phyloP scores from a whole-genome alignment of 2,329 filamentous ascomycete species.

The Colletotrichum nymphaeae region DNA sequence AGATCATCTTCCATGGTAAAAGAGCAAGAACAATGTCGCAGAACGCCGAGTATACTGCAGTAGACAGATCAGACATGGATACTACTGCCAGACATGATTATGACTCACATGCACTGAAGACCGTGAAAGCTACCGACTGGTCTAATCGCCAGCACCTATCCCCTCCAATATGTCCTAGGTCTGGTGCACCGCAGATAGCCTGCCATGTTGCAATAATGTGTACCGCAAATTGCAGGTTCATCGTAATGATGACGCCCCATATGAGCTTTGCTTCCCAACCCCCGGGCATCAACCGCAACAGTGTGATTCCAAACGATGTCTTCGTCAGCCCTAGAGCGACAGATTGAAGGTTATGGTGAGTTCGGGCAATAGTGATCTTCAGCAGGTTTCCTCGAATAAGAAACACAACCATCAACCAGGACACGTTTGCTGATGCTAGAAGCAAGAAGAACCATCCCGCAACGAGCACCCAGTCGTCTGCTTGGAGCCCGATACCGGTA shows the following conservation, averaged over 20 bases:
- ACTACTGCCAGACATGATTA: too few relatives aligned
- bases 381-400: conserved; percentile 33
- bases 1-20: conserved; percentile 34
- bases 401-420: conserved; percentile 24
- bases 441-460: conserved; percentile 42
- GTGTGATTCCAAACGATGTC: conserved; percentile 50
- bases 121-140: background rate
- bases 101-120: conserved; percentile 8
- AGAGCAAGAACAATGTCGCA: conserved; percentile 23
- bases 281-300: conserved; percentile 44
- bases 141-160: background rate
- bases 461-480: conserved; percentile 46
- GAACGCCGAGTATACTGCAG: conserved; percentile 12
- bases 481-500: conserved; percentile 41
- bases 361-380: conserved; percentile 36
- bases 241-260: conserved; percentile 46
- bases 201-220: conserved; percentile 42
- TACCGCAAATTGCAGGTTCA: conserved; percentile 44
- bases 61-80: background rate
- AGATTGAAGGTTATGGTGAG: conserved; percentile 43
- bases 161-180: conserved; percentile 10
- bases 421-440: conserved; percentile 35
- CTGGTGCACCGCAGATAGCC: conserved; percentile 39
- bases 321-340: conserved; percentile 47
- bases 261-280: conserved; percentile 38